These are phyloP conservation scores for Anthracocystis walkeri DNA, from an alignment of 1,284 basidiomycete genomes.

Conservation along the genomic window DNA sequence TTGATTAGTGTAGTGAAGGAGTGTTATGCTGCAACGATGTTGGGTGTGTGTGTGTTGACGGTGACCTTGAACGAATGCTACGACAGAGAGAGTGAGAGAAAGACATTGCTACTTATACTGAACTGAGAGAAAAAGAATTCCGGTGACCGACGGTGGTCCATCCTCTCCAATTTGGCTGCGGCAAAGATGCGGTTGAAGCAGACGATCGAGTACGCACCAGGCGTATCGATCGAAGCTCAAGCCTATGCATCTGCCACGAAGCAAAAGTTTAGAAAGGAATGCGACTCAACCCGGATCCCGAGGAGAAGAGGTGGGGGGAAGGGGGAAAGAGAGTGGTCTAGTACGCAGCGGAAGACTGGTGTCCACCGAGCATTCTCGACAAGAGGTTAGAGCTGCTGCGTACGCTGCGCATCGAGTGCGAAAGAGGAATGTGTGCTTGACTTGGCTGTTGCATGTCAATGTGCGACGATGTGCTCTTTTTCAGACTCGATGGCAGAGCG, in stretches of 20 bases:
- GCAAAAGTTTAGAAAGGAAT: conserved; percentile 13
- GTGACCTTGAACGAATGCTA: conserved; percentile 34
- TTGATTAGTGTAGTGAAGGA: conserved; percentile 15
- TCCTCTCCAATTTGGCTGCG: neutral
- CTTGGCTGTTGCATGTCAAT: conserved; percentile 53
- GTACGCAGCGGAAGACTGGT: conserved; percentile 49
- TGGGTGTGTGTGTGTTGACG: conserved; percentile 15
- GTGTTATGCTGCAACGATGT: conserved; percentile 27
- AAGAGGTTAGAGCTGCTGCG: conserved; percentile 60
- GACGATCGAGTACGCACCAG: conserved; percentile 24
- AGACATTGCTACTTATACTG: conserved; percentile 28
- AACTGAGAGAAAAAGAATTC: conserved; percentile 13
- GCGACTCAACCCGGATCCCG: conserved; percentile 40
- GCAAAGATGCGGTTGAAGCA: neutral
- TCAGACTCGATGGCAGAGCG: conserved; percentile 57
- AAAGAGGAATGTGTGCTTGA: conserved; percentile 42
- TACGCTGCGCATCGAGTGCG: conserved; percentile 55
- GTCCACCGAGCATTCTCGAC: conserved; percentile 58
- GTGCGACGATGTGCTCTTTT: conserved; percentile 56
- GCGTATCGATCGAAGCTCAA: conserved; percentile 16
- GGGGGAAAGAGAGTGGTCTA: conserved; percentile 10
- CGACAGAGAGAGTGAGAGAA: conserved; percentile 23
- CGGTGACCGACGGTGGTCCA: conserved; percentile 51
- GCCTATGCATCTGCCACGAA: conserved; percentile 16
- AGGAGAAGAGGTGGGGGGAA: conserved; percentile 21